Base-by-base conservation (phyloP, 192 early-diverging fungal genomes). In the Kappamyces sp. region DNA sequence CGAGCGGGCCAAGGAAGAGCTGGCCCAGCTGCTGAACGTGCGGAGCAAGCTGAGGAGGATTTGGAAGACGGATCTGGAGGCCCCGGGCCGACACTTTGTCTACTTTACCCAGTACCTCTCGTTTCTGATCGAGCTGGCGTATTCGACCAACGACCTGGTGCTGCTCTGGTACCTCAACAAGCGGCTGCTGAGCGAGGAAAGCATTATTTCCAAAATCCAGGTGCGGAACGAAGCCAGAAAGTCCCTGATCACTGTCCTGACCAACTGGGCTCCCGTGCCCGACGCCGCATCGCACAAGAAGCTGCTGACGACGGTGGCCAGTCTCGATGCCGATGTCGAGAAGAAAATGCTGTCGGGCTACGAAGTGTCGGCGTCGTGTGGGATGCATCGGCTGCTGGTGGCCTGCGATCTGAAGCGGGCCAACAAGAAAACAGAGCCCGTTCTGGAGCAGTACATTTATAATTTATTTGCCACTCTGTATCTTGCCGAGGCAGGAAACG, bases 61-160 rank as follows among this genome's bases (percentile, higher is more conserved):
- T 65, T 84, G 38, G 79, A 85, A 39, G 79, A 85, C 59, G 82
- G 55, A 57, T 89, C 35, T 90, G 84, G 89, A 87, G 80, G 52
- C 83, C 85, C 79, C 85, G 6, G 89, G 87, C 15, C 86, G 84
- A 44, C 87, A 89, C 55, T 90, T 85, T 66, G 74, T 85, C 5
- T 90, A 87, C 57, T 72, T 87, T 2, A 76, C 80, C 38, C 72
- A 88, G 51, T 90, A 90, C 47, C 82, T 76, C 1, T 43, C 75
- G 36, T 81, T 84, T 36, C 60, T 89, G 43, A 80, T 86, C 5
- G 59, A 77, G 8, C 61, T 90, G 15, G 55, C 55, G 5, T 33
- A 31, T 9, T 32, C 34, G 4, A 40, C 55, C 32, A 40, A 57
- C 7, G 55, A 57, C 3, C 32, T 57, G 35, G 47, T 31, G 32